phyloP scores from a whole-genome alignment of 495 filamentous ascomycete genomes.

The Extremus antarcticus region DNA sequence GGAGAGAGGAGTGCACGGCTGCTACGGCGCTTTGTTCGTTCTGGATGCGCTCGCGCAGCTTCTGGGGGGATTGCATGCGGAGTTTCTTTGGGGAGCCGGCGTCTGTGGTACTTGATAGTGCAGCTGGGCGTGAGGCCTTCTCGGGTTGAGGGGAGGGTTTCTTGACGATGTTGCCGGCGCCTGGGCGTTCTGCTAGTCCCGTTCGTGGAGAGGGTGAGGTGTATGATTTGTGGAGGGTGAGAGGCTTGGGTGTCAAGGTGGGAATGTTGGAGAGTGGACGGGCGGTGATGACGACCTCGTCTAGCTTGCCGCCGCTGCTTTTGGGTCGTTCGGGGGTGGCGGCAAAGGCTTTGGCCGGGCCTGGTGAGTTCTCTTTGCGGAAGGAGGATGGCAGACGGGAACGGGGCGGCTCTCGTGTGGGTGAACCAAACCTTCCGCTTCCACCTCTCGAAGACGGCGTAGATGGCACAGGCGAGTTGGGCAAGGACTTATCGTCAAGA shows the following conservation, averaged over 20 bases:
- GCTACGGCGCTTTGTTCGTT: constrained; percentile 64
- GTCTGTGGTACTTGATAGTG: neutral
- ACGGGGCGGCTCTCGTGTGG: constrained; percentile 10
- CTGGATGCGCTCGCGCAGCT: constrained; percentile 80
- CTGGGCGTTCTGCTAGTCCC: constrained; percentile 44
- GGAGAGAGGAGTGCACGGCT: constrained; percentile 54
- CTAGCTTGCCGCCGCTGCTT: constrained; percentile 35
- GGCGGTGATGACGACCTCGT: constrained; percentile 32
- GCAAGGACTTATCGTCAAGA: constrained; percentile 19
- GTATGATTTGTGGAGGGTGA: constrained; percentile 3
- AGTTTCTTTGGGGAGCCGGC: constrained; percentile 44
- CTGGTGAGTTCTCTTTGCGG: constrained; percentile 31
- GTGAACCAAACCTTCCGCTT: constrained; percentile 22
- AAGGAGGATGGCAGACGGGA: constrained; percentile 17
- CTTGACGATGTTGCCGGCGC: constrained; percentile 31
- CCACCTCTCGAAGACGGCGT: constrained; percentile 21
- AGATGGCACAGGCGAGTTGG: constrained; percentile 16
- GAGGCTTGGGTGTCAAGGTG: constrained; percentile 25
- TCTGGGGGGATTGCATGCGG: constrained; percentile 82
- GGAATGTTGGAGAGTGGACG: constrained; percentile 38
- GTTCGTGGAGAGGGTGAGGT: constrained; percentile 2
- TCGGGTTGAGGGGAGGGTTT: constrained; percentile 12
- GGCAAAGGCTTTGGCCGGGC: constrained; percentile 8
- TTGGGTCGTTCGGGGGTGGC: constrained; percentile 13
- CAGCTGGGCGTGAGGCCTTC: neutral